Evolutionary conservation across 495 filamentous ascomycete species (phyloP), one percentile per base, ranked within the genome.

Genomic region (Aspergillus egyptiacus): DNA sequence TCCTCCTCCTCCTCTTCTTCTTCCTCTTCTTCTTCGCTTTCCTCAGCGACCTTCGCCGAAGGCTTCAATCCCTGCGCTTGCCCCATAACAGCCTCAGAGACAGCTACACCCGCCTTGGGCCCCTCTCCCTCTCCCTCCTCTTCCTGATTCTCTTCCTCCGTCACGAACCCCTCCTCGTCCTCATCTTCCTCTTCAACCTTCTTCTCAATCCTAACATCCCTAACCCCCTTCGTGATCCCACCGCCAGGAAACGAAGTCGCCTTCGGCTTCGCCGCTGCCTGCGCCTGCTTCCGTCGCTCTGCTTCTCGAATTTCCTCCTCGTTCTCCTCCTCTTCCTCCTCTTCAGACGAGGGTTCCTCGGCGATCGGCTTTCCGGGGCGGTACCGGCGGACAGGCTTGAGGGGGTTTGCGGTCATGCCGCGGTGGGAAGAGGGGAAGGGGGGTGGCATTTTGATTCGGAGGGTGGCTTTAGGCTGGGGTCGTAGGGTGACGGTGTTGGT

Each of bases 321-420:
- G 47, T 74, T 64, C 15, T 74, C 64, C 15, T 80, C 76, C 35
- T 74, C 78, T 46, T 73, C 75, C 48, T 73, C 79, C 23, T 84
- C 84, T 22, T 81, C 74, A 34, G 85, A 90, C 17, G 78, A 84
- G 2, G 67, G 65, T 25, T 87, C 84, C 57, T 83, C 80, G 7
- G 77, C 83, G 35, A 83, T 65, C 19, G 85, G 68, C 69, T 96
- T 97, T 54, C 91, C 91, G 25, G 90, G 83, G 33, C 90, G 81
- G 63, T 96, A 86, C 19, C 94, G 84, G 39, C 55, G 48, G 5
- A 35, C 33, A 1, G 91, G 86, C 57, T 82, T 83, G 51, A 85
- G 66, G 3, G 88, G 89, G 63, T 98, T 96, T 34, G 89, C 89
- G 57, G 91, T 96, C 91, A 98, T 96, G 51, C 87, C 84, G 70